A percentile compares a stretch with the other conserved stretches of the same genome.
phyloP scores from a whole-genome alignment of 2,329 filamentous ascomycete species.

The Phyllosticta capitalensis region DNA sequence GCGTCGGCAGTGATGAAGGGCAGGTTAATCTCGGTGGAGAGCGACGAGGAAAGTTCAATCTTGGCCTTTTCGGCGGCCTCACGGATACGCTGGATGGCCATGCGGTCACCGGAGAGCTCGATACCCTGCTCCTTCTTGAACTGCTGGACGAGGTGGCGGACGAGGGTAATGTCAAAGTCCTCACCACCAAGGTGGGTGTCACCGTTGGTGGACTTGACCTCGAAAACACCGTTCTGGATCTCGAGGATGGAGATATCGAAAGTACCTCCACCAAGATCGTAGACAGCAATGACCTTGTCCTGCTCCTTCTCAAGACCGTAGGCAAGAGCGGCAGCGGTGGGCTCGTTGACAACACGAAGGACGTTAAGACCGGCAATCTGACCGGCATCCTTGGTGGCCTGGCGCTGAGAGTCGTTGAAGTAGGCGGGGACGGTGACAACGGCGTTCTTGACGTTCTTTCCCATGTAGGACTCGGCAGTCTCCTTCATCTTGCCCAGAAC shows the following conservation, averaged over 20 bases:
- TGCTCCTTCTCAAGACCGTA: conserved; percentile 94
- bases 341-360: conserved; percentile 95
- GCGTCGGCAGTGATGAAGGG: conserved; percentile 97
- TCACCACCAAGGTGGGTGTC: conserved; percentile 97
- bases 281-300: conserved; percentile 85
- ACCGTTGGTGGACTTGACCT: conserved; percentile 98
- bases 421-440: conserved; percentile 96
- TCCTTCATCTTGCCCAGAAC: conserved; percentile 99
- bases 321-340: conserved; percentile 87
- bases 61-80: conserved; percentile 99
- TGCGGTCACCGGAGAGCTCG: conserved; percentile 83
- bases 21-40: conserved; percentile 95
- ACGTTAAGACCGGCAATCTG: conserved; percentile 95
- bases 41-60: conserved; percentile 92
- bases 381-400: conserved; percentile 96
- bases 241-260: conserved; percentile 98
- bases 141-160: conserved; percentile 84
- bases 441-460: conserved; percentile 86
- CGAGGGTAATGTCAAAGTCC: conserved; percentile 92
- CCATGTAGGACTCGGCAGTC: conserved; percentile 87
- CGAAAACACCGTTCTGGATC: conserved; percentile 96
- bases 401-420: conserved; percentile 97
- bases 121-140: conserved; percentile 96
- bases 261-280: conserved; percentile 96
- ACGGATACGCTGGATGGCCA: conserved; percentile 98